These are phyloP conservation scores for Croton laevigatus DNA, from an alignment of 441 rosid species.

Conservation along the genomic window DNA sequence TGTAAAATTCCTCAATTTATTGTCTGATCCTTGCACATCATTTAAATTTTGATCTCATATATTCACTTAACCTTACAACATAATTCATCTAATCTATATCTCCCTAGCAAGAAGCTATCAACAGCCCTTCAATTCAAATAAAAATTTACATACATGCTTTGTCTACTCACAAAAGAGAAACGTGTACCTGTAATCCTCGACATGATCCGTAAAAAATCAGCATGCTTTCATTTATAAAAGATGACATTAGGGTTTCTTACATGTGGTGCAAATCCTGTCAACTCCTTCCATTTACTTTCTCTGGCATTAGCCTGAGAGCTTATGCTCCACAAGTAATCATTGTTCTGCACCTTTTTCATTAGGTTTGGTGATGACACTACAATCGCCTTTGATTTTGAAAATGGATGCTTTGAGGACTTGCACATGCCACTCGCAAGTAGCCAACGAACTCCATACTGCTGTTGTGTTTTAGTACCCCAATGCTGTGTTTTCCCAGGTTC, in stretches of 20 bases:
- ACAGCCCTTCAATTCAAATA: background rate
- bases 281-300: slow-evolving; percentile 32
- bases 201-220: background rate
- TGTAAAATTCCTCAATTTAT: no score
- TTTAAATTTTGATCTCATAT: no score
- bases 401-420: slow-evolving; percentile 35
- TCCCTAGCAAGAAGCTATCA: background rate
- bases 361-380: slow-evolving; percentile 32
- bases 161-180: background rate
- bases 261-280: slow-evolving; percentile 27
- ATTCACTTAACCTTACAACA: background rate
- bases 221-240: slow-evolving; percentile 32
- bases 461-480: slow-evolving; percentile 55
- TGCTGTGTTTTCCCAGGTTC: slow-evolving; percentile 36
- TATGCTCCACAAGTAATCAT: slow-evolving; percentile 65
- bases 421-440: slow-evolving; percentile 56
- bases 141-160: background rate
- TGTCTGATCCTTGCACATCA: no score
- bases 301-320: slow-evolving; percentile 27
- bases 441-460: slow-evolving; percentile 63
- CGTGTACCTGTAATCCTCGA: background rate
- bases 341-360: slow-evolving; percentile 23
- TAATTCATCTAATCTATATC: background rate
- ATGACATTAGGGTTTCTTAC: slow-evolving; percentile 54
- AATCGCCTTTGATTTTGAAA: slow-evolving; percentile 43